These are phyloP conservation scores for Begonia masoniana DNA, from an alignment of 306 rosid genomes.

Conservation along the genomic window DNA sequence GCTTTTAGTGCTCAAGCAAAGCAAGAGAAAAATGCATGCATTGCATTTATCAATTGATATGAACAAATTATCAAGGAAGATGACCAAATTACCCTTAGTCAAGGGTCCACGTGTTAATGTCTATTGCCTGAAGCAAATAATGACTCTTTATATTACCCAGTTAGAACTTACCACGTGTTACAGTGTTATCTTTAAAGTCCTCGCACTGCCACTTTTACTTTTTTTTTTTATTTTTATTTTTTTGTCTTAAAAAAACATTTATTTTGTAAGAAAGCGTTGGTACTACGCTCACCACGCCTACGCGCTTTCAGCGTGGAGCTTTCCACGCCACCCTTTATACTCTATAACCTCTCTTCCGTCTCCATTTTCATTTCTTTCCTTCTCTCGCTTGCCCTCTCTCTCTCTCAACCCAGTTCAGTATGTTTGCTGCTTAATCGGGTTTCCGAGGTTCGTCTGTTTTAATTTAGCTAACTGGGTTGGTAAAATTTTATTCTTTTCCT, in stretches of 20 bases:
- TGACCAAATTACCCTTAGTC: no score
- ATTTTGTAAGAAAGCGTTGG: neutral
- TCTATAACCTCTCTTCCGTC: slow-evolving; percentile 2
- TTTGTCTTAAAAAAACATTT: no score
- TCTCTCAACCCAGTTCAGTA: neutral
- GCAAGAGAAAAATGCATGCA: slow-evolving; percentile 1
- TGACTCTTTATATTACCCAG: no score
- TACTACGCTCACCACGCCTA: slow-evolving; percentile 11
- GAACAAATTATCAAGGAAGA: no score
- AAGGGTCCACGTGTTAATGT: no score
- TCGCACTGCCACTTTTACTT: no score
- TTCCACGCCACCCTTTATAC: neutral
- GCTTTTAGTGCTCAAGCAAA: slow-evolving; percentile 1
- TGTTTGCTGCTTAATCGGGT: neutral
- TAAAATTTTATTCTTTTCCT: neutral
- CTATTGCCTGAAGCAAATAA: no score
- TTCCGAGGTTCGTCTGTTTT: neutral
- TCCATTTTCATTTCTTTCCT: neutral
- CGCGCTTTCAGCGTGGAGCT: slow-evolving; percentile 12
- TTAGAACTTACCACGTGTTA: no score
- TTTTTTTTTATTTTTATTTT: no score
- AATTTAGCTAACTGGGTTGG: neutral
- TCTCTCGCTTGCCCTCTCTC: neutral
- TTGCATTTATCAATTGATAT: no score
- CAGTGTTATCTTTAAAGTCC: no score